Evolutionary conservation across 768 basidiomycete genomes (phyloP), one percentile per base, ranked within the genome.

Genomic region (Xerocomellus dryophilus): DNA sequence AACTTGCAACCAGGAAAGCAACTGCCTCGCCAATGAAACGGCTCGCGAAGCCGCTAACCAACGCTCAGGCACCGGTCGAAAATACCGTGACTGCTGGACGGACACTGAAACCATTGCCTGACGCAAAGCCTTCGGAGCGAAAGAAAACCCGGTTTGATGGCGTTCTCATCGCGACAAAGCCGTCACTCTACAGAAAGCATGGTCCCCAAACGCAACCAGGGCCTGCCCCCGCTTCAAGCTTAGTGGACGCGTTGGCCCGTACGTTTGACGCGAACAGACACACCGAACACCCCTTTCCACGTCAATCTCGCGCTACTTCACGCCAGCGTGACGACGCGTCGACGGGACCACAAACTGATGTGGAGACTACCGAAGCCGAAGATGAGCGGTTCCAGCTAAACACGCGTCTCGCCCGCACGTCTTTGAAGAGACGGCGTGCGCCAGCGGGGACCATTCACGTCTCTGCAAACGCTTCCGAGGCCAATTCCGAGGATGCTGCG

Each of bases 191-290:
- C 43, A 47, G 21, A 36, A 54, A 42, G 32, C 1, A 25, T 38
- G 23, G n/a, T n/a, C 7, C 35, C 7, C 43, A 6, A 10, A 11
- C 35, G 18, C 46, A 18, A 27, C 18, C 41, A 35, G 17, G 4
- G 23, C 31, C 20, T 18, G 15, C 36, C 17, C 12, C 46, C 12
- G 14, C 34, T 34, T 40, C 66, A 11, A 49, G 50, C 47, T 43
- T 70, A 20, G 61, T 67, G 27, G 60, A 63, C 29, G 68, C 66
- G 31, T 46, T 68, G 15, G 39, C 60, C 35, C 61, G 39, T 15
- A 66, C 68, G 23, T 68, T 70, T 25, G 20, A 60, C n/a, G 68
- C 68, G 3, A 70, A 70, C 44, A 62, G 21, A 29, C 25, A 65
- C 10, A 15, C n/a, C 6, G 57, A 63, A 1, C 20, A 7, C 0